Base-by-base conservation (phyloP, 805 yeast genomes). In the Blastobotrys americana region DNA sequence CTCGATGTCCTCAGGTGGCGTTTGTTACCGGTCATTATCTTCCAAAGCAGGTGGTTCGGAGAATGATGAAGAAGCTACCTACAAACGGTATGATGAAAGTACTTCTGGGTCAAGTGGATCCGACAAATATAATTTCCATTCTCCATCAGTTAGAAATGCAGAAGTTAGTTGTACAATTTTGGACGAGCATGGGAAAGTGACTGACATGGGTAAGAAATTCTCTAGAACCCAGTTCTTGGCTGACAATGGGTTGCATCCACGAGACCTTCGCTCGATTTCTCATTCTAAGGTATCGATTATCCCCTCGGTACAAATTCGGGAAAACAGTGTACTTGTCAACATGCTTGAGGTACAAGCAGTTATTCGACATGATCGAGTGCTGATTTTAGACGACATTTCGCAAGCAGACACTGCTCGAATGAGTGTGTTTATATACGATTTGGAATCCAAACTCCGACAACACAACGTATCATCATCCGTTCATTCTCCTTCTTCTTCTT, bases 221-320 rank as follows among this genome's bases (percentile, higher is more conserved):
- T 76, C 82, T 37, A 75, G 77, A 54, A 76, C 73, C 58, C 72
- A 59, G 59, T 76, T 76, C 66, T 70, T 72, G 49, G 77, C 66
- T 44, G 79, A 83, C 38, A 83, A 87, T 61, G 76, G 80, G 19
- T 61, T 89, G 21, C 86, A 81, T 51, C 95, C 97, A 1, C 69
- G 97, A 64, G 97, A 89, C 61, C 67, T 89, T 50, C 66, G 97
- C 23, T 88, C 85, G 57, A 82, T 89, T 42, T 96, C 81, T 56
- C 69, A 80, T 3, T 71, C 84, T 1, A 68, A 77, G 33, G 73
- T 77, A 34, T 82, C 77, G 54, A 78, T 80, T 22, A 81, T 78
- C 0, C 88, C 88, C 0, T 74, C 77, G 33, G 77, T 81, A 42
- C 76, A 80, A 56, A 78, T 78, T 3, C 62, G 85, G 44, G 66